Percentiles rank a stretch among this genome's conserved stretches.
Evolutionary conservation across 305 asterid genomes (phyloP).

Genomic region (Ajuga reptans): DNA sequence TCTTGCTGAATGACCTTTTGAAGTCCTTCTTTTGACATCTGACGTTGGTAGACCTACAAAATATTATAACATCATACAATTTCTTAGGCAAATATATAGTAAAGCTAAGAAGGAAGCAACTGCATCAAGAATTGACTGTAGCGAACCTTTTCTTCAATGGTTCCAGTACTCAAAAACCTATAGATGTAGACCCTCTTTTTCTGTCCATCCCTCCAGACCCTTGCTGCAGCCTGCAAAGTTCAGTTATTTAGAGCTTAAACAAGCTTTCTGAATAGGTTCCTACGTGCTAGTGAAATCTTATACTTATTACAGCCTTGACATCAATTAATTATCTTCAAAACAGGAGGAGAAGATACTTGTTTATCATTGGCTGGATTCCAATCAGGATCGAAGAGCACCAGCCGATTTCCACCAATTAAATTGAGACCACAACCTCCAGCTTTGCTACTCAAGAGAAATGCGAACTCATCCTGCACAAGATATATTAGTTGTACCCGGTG

Average conservation of each 20-base stretch:
- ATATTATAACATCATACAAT: neutral
- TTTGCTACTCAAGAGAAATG: conserved; percentile 94
- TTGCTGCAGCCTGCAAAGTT: conserved; percentile 82
- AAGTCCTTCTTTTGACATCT: conserved; percentile 99
- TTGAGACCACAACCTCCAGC: conserved; percentile 99
- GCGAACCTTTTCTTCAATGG: conserved; percentile 91
- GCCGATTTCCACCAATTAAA: conserved; percentile 89
- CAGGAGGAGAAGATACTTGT: conserved; percentile 43
- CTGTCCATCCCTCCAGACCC: conserved; percentile 99
- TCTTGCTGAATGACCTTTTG: conserved; percentile 89
- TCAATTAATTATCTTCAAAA: conserved; percentile 2
- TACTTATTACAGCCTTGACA: conserved; percentile 7
- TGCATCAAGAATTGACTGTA: conserved; percentile 21
- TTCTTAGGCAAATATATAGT: neutral
- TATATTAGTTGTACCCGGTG: conserved; percentile 14
- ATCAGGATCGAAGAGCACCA: conserved; percentile 95
- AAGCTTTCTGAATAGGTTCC: conserved; percentile 12
- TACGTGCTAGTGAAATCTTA: neutral
- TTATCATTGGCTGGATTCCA: conserved; percentile 99
- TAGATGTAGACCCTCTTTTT: conserved; percentile 95
- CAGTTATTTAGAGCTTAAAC: conserved; percentile 16
- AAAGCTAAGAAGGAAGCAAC: conserved; percentile 11
- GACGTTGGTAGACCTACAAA: conserved; percentile 91
- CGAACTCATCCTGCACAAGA: conserved; percentile 78
- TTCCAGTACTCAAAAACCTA: conserved; percentile 90